Evolutionary conservation across 768 basidiomycete genomes (phyloP).

Genomic region (Xerocomus spinulosus): DNA sequence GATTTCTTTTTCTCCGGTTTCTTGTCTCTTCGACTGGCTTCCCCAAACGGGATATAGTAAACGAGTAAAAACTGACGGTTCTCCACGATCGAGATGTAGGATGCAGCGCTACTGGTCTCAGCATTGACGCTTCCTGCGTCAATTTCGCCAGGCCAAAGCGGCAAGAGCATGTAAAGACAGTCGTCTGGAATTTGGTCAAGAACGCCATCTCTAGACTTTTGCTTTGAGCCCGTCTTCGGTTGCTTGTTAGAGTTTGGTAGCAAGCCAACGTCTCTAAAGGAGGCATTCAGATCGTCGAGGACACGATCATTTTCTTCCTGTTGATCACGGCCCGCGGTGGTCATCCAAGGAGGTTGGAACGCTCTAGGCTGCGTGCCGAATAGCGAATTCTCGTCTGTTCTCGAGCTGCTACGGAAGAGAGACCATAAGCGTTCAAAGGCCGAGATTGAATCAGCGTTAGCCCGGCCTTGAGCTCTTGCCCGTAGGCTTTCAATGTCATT

Average conservation of each 20-base stretch:
- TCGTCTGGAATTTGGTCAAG: slow-evolving; percentile 63
- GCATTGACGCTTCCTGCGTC: slow-evolving; percentile 39
- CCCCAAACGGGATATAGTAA: slow-evolving; percentile 63
- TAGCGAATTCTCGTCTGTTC: slow-evolving; percentile 21
- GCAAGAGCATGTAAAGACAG: slow-evolving; percentile 76
- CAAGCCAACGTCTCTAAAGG: slow-evolving; percentile 77
- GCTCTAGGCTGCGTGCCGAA: slow-evolving; percentile 28
- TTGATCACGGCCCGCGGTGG: slow-evolving; percentile 55
- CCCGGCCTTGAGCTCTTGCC: slow-evolving; percentile 27
- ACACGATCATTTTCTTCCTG: slow-evolving; percentile 67
- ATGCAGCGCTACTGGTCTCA: slow-evolving; percentile 25
- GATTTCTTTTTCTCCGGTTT: slow-evolving; percentile 31
- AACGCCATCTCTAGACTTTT: slow-evolving; percentile 34
- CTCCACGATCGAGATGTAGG: slow-evolving; percentile 40
- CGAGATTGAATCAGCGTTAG: slow-evolving; percentile 17
- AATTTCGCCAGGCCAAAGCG: slow-evolving; percentile 77
- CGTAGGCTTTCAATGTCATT: slow-evolving; percentile 46
- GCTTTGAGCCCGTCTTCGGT: slow-evolving; percentile 16
- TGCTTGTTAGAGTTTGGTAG: slow-evolving; percentile 46
- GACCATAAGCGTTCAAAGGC: slow-evolving; percentile 19
- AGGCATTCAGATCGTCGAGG: slow-evolving; percentile 64
- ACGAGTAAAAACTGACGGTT: slow-evolving; percentile 71
- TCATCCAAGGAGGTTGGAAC: slow-evolving; percentile 58
- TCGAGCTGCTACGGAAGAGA: slow-evolving; percentile 18
- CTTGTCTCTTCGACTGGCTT: slow-evolving; percentile 11